Evolutionary conservation across 31 red algal genomes (phyloP), one percentile per base, ranked within the genome.

Genomic region (Endocladia muricata): DNA sequence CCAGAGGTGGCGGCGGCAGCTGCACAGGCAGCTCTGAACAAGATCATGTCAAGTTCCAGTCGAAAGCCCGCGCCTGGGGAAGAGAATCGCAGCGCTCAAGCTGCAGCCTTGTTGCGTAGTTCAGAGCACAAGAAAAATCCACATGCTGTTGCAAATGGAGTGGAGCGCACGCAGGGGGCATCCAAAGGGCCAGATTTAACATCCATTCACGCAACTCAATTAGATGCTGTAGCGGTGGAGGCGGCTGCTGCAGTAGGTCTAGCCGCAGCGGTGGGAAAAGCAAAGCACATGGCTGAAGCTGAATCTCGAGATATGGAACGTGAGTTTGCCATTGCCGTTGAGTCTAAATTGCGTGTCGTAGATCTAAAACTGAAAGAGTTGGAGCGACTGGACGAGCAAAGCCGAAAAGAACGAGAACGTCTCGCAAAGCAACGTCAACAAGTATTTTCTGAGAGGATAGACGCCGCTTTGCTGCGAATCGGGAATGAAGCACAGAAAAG

Each of bases 1-100:
- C 83, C 95, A 5, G 85, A 94, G 40, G 95, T 94, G 41, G 90
- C 91, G 19, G 73, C 86, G 5, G 95, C 91, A 5, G 91, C 95
- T 1, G 91, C 95, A 17, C 74, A 85, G 51, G 90, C 95, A 8
- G 95, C 95, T 7, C 42, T 98, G 55, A 39, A 35, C 9, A 56
- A 81, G 35, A 65, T 91, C 35, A 68, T 88, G 81, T 37, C 28
- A 22, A 66, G 77, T 22, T 47, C 33, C 25, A 62, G 35, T 3
- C n/a, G 54, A 22, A 7, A 23, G 38, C 54, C 36, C 55, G 74
- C 19, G 61, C 23, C 21, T 4, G 55, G 28, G 25, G 42, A 85
- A 26, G 58, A 65, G 28, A 62, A 48, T 3, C 65, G 77, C 26
- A 66, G 52, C 9, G 30, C 62, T 1, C 78, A 73, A 58, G 81